These are phyloP conservation scores for Sclerotinia minor DNA, from an alignment of 2,329 filamentous ascomycete genomes.

Conservation along the genomic window DNA sequence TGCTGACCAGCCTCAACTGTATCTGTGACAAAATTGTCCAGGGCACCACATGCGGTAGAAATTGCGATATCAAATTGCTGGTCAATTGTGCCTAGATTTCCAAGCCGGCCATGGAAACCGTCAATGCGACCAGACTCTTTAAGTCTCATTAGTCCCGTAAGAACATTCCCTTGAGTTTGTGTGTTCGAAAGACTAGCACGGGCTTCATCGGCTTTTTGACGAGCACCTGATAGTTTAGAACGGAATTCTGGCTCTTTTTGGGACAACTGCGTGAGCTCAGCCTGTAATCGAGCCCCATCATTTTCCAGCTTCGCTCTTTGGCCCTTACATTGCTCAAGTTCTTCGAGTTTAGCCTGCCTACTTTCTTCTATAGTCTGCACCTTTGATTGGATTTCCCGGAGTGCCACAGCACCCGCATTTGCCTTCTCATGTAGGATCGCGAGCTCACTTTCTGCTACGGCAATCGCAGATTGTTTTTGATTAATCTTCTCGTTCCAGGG, in stretches of 20 bases:
- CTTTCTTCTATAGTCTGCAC: conserved; percentile 70
- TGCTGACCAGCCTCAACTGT: conserved; percentile 95
- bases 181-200: conserved; percentile 85
- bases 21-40: conserved; percentile 97
- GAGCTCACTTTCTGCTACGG: conserved; percentile 91
- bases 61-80: conserved; percentile 96
- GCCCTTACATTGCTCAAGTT: conserved; percentile 73
- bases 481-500: conserved; percentile 98
- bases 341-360: conserved; percentile 67
- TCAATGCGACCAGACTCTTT: conserved; percentile 96
- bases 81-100: conserved; percentile 92
- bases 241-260: conserved; percentile 80
- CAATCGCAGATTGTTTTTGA: conserved; percentile 90
- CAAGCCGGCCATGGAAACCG: conserved; percentile 92
- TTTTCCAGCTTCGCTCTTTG: conserved; percentile 73
- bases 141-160: conserved; percentile 88
- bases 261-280: conserved; percentile 70
- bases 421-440: conserved; percentile 88
- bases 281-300: conserved; percentile 69
- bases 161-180: conserved; percentile 89
- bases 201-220: conserved; percentile 95
- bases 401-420: conserved; percentile 79
- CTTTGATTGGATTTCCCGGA: conserved; percentile 81
- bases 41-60: conserved; percentile 85
- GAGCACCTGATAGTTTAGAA: conserved; percentile 79